These are phyloP conservation scores for Anastatica hierochuntica DNA, from an alignment of 345 rosid genomes.

Conservation along the genomic window DNA sequence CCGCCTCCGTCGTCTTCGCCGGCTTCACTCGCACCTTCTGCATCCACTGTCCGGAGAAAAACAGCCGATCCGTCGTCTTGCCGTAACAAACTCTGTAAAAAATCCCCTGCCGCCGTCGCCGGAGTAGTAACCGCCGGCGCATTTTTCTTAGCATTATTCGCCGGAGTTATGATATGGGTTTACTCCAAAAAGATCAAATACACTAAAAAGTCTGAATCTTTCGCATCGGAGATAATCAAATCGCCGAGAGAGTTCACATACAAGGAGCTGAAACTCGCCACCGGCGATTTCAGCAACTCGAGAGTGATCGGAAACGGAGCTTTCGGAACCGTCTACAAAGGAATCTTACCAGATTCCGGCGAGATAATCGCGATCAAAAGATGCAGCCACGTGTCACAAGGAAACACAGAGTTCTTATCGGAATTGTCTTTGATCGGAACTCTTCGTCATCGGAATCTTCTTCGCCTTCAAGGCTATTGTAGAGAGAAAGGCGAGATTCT, in stretches of 20 bases:
- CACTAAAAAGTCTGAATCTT: conserved; percentile 45
- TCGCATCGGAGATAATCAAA: conserved; percentile 68
- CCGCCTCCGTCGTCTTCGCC: conserved; percentile 50
- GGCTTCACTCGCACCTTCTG: conserved; percentile 32
- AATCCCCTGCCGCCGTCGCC: conserved; percentile 87
- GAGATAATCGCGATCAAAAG: conserved; percentile 80
- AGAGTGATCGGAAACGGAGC: conserved; percentile 88
- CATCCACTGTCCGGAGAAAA: conserved; percentile 28
- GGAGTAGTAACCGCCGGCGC: conserved; percentile 95
- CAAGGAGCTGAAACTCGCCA: conserved; percentile 76
- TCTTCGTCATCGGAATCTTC: conserved; percentile 83
- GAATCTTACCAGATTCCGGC: conserved; percentile 54
- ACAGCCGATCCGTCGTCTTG: conserved; percentile 46
- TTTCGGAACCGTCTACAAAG: conserved; percentile 87
- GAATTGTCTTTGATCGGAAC: conserved; percentile 81
- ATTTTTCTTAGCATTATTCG: conserved; percentile 64
- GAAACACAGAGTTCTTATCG: conserved; percentile 74
- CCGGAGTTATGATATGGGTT: conserved; percentile 65
- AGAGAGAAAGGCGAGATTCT: conserved; percentile 87
- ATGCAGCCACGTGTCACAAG: conserved; percentile 85
- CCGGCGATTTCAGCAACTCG: conserved; percentile 55
- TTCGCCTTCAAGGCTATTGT: conserved; percentile 91
- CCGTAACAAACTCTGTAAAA: conserved; percentile 72
- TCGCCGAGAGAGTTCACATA: conserved; percentile 86
- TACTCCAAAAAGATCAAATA: conserved; percentile 51